Percentiles rank a stretch among this genome's conserved stretches.
Conservation (phyloP, 179 eudicot species). For the Spinacia oleracea region DNA sequence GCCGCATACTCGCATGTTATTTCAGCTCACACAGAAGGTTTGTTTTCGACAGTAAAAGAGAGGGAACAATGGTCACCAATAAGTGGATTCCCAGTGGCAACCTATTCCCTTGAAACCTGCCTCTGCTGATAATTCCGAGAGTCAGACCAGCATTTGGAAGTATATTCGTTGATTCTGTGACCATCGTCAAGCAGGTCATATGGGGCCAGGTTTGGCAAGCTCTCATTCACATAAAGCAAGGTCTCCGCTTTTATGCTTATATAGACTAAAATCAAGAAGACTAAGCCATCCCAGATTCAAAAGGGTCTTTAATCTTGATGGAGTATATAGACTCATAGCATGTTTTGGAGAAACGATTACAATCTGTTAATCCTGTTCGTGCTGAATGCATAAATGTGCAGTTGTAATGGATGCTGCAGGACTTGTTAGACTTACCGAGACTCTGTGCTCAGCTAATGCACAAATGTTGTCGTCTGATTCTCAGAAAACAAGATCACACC, state of each 20-base stretch:
- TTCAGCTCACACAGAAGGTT: conserved; percentile 62
- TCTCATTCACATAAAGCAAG: conserved; percentile 59
- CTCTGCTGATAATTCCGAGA: conserved; percentile 44
- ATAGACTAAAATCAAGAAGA: conserved; percentile 83
- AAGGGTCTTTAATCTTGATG: conserved; percentile 64
- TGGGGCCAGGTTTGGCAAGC: conserved; percentile 51
- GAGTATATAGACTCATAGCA: conserved; percentile 56
- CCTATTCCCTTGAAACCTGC: conserved; percentile 27
- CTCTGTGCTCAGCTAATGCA: conserved; percentile 79
- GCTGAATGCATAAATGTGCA: conserved; percentile 40
- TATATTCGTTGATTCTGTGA: conserved; percentile 87
- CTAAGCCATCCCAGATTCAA: conserved; percentile 73
- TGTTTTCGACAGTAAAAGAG: conserved; percentile 54
- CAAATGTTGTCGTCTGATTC: conserved; percentile 63
- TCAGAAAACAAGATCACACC: conserved; percentile 70
- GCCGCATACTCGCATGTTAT: conserved; percentile 90
- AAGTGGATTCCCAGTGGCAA: conserved; percentile 34
- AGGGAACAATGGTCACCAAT: conserved; percentile 25
- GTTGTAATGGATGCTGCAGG: conserved; percentile 43
- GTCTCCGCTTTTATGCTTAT: conserved; percentile 66
- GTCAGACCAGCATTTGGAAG: conserved; percentile 46
- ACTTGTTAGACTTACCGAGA: conserved; percentile 63
- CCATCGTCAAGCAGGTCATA: conserved; percentile 98
- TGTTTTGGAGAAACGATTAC: conserved; percentile 68
- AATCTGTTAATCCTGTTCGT: conserved; percentile 42